phyloP scores from a whole-genome alignment of 495 filamentous ascomycete genomes.

The Parmelia sp. region DNA sequence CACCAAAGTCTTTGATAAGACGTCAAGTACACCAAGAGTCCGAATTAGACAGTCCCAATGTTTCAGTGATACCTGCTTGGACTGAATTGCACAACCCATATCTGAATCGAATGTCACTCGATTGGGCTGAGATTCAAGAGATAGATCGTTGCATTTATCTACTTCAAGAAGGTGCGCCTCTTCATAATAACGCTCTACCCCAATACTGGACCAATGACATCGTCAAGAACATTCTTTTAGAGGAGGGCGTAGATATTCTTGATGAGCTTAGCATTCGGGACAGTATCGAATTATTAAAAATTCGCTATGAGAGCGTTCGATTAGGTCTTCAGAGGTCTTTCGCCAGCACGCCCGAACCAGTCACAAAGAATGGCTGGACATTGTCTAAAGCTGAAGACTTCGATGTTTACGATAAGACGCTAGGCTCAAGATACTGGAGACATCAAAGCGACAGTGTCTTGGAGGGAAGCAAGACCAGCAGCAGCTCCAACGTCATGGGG shows the following conservation, averaged over 20 bases:
- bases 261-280: slow-evolving; percentile 11
- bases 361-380: slow-evolving; percentile 12
- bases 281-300: slow-evolving; percentile 4
- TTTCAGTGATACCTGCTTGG: background rate
- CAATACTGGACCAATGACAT: slow-evolving; percentile 6
- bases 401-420: slow-evolving; percentile 12
- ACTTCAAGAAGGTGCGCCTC: slow-evolving; percentile 16
- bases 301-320: slow-evolving; percentile 18
- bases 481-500: background rate
- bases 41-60: background rate
- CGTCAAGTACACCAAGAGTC: background rate
- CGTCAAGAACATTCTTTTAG: slow-evolving; percentile 8
- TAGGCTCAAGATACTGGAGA: slow-evolving; percentile 16
- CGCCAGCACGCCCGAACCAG: background rate
- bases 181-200: slow-evolving; percentile 8
- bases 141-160: slow-evolving; percentile 15
- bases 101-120: background rate
- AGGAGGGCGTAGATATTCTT: slow-evolving; percentile 9
- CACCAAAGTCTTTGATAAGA: background rate
- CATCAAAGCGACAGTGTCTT: slow-evolving; percentile 4
- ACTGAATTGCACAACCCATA: slow-evolving; percentile 10
- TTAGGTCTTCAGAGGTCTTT: slow-evolving; percentile 10
- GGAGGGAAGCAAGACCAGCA: background rate
- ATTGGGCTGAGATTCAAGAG: slow-evolving; percentile 4
- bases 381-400: slow-evolving; percentile 7